These are phyloP conservation scores for Anisodus tanguticus DNA, from an alignment of 257 asterid species.

Conservation along the genomic window DNA sequence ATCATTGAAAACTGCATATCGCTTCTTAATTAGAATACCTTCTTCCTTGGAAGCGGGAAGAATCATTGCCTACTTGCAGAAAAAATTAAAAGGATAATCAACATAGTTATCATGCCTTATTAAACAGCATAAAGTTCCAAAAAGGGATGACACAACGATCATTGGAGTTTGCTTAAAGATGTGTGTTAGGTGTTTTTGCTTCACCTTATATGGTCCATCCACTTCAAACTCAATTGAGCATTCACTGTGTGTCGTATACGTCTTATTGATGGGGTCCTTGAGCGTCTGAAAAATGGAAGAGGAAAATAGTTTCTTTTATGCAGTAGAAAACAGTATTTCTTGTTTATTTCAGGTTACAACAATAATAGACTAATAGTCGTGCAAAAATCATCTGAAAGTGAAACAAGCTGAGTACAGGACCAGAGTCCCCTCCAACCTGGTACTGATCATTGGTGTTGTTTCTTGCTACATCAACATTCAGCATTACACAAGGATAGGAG, in stretches of 20 bases:
- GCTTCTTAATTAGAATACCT: constrained; percentile 96
- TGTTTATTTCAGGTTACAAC: constrained; percentile 19
- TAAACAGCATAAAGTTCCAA: constrained; percentile 33
- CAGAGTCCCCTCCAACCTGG: constrained; percentile 57
- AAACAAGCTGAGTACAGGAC: constrained; percentile 28
- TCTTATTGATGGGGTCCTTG: constrained; percentile 70
- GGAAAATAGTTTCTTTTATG: constrained; percentile 31
- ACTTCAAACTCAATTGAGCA: constrained; percentile 99
- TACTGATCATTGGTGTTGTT: constrained; percentile 97
- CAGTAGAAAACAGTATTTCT: constrained; percentile 32
- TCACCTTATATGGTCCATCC: constrained; percentile 99
- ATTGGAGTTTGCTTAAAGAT: constrained; percentile 33
- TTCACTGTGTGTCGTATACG: constrained; percentile 85
- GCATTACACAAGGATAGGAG: constrained; percentile 99
- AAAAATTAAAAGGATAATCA: constrained; percentile 26
- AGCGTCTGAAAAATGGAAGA: constrained; percentile 70
- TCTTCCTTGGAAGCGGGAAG: constrained; percentile 99
- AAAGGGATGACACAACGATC: constrained; percentile 30
- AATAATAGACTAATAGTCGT: neutral
- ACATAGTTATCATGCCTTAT: constrained; percentile 31
- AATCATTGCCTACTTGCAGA: constrained; percentile 82
- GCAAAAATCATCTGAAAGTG: constrained; percentile 18
- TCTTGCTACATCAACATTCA: constrained; percentile 95
- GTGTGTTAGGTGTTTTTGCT: constrained; percentile 38
- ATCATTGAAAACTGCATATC: constrained; percentile 97